phyloP scores from a whole-genome alignment of 805 yeast genomes.

The Ogataea polymorpha region DNA sequence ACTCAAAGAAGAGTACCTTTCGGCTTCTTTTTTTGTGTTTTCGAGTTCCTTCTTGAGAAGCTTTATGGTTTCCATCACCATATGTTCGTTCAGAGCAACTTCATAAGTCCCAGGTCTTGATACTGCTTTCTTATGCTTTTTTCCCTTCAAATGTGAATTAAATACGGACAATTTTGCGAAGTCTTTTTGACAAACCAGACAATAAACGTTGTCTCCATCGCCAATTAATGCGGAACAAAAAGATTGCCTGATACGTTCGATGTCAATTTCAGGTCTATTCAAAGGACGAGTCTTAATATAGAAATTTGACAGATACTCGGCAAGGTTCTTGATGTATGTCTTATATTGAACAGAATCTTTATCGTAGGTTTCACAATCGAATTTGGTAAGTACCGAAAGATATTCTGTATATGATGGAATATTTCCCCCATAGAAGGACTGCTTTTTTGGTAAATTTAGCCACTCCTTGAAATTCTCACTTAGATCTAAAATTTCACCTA shows the following conservation, averaged over 20 bases:
- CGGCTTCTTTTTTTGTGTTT: slow-evolving; percentile 57
- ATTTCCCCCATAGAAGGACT: neutral
- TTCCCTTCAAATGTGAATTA: slow-evolving; percentile 67
- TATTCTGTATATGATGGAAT: slow-evolving; percentile 23
- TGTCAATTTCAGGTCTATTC: slow-evolving; percentile 5
- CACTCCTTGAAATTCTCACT: slow-evolving; percentile 48
- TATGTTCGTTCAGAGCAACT: slow-evolving; percentile 17
- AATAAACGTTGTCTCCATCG: slow-evolving; percentile 39
- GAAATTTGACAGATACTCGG: slow-evolving; percentile 48
- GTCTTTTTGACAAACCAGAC: slow-evolving; percentile 58
- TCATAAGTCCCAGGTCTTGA: slow-evolving; percentile 9
- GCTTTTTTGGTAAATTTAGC: slow-evolving; percentile 41
- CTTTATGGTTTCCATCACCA: slow-evolving; percentile 31
- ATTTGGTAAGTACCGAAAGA: slow-evolving; percentile 7
- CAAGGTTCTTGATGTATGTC: slow-evolving; percentile 44
- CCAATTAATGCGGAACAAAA: slow-evolving; percentile 9
- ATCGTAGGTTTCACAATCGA: slow-evolving; percentile 24
- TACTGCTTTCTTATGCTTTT: slow-evolving; percentile 62
- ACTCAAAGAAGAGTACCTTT: slow-evolving; percentile 65
- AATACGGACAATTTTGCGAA: slow-evolving; percentile 67
- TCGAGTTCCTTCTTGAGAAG: slow-evolving; percentile 40
- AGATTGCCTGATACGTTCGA: slow-evolving; percentile 35
- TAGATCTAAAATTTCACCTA: slow-evolving; percentile 65
- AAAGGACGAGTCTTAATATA: slow-evolving; percentile 49
- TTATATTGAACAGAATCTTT: slow-evolving; percentile 37